A percentile compares a stretch with the other conserved stretches of the same genome.
Conservation (phyloP, 2,329 filamentous ascomycete species). For the Penicillium sp. region DNA sequence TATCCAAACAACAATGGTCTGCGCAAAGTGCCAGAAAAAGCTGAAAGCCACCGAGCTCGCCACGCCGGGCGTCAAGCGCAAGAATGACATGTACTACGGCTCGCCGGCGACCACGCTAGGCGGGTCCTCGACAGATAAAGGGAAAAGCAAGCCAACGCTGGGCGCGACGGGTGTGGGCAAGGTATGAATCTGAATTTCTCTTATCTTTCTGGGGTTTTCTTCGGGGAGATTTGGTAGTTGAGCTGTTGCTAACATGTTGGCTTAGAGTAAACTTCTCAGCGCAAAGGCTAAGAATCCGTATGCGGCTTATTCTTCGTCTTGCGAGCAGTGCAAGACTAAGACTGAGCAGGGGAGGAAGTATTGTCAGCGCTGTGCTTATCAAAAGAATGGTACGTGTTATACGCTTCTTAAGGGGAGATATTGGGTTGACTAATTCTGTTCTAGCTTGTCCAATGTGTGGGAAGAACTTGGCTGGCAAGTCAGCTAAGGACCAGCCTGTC, state of each 20-base stretch:
- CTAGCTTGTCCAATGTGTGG: conserved; percentile 69
- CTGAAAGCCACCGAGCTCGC: conserved; percentile 65
- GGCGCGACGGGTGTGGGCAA: conserved; percentile 66
- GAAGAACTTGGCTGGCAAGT: conserved; percentile 58
- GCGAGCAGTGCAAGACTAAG: conserved; percentile 67
- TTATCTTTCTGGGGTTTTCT: not conserved
- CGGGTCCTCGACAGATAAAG: conserved; percentile 34
- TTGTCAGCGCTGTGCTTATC: conserved; percentile 69
- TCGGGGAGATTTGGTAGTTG: not conserved
- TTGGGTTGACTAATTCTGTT: not conserved
- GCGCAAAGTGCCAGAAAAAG: conserved; percentile 68
- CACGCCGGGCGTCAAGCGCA: conserved; percentile 70
- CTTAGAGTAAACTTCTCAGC: conserved; percentile 67
- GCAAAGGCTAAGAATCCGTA: conserved; percentile 71
- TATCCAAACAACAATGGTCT: conserved; percentile 59
- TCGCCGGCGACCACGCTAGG: conserved; percentile 55
- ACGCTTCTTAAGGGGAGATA: not conserved
- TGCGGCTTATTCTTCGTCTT: conserved; percentile 67
- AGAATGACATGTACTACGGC: conserved; percentile 70
- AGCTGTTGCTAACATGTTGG: not conserved
- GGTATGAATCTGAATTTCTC: conserved; percentile 45
- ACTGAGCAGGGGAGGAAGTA: conserved; percentile 65
- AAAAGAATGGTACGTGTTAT: conserved; percentile 60
- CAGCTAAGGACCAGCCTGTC: conserved; percentile 56
- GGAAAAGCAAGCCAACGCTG: conserved; percentile 53